A percentile compares a stretch with the other conserved stretches of the same genome.
These are phyloP conservation scores for Exserohilum turcica DNA, from an alignment of 2,329 filamentous ascomycete species.

Conservation along the genomic window DNA sequence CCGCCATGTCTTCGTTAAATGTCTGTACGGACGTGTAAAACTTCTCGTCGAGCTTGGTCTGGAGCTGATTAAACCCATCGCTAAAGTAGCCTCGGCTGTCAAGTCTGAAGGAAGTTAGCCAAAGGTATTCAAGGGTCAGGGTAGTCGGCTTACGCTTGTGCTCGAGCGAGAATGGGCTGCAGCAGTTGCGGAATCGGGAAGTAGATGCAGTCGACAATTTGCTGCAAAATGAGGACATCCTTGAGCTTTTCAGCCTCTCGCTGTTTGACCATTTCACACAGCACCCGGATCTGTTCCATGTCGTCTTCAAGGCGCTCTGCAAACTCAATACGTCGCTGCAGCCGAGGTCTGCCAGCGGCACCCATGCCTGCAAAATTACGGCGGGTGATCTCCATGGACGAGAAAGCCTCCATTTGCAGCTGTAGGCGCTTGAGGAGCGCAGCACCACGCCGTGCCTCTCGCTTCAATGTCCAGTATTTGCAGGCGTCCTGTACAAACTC, in stretches of 20 bases:
- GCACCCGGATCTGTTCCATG: conserved; percentile 72
- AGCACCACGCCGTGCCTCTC: conserved; percentile 88
- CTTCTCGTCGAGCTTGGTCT: conserved; percentile 59
- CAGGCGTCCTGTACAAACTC: conserved; percentile 92
- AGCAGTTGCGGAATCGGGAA: conserved; percentile 84
- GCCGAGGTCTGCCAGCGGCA: conserved; percentile 74
- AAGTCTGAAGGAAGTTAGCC: conserved; percentile 26
- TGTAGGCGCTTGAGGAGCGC: conserved; percentile 91
- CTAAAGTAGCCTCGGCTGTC: conserved; percentile 61
- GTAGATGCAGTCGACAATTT: conserved; percentile 86
- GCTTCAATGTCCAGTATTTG: conserved; percentile 97
- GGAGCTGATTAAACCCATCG: conserved; percentile 59
- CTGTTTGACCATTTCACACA: conserved; percentile 73
- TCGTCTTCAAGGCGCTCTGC: conserved; percentile 76
- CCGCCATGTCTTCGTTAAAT: conserved; percentile 64
- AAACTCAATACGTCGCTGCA: conserved; percentile 86
- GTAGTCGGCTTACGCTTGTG: conserved; percentile 71
- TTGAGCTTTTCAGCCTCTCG: conserved; percentile 80
- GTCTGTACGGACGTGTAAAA: conserved; percentile 64
- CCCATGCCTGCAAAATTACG: conserved; percentile 97
- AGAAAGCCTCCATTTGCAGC: conserved; percentile 93
- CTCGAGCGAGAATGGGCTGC: conserved; percentile 77
- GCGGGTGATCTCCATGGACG: conserved; percentile 94
- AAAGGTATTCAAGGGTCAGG: background rate
- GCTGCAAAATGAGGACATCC: conserved; percentile 74